Evolutionary conservation across 306 rosid genomes (phyloP).

Genomic region (Sindora glabra): DNA sequence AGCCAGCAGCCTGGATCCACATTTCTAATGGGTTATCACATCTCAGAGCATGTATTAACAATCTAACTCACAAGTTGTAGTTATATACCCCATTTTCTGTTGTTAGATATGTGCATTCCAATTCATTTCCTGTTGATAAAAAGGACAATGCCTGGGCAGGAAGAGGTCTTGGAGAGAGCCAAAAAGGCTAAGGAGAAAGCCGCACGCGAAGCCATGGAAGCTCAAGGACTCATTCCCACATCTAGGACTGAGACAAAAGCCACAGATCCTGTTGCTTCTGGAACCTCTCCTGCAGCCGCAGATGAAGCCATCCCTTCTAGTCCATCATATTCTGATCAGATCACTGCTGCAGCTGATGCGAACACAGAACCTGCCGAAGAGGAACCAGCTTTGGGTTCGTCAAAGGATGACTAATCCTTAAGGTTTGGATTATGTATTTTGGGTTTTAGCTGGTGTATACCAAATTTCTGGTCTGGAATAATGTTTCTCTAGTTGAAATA

Average conservation of each 20-base stretch:
- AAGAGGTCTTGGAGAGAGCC: constrained; percentile 79
- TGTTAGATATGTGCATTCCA: neutral
- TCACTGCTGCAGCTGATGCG: constrained; percentile 16
- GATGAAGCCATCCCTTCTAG: neutral
- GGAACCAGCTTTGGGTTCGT: constrained; percentile 11
- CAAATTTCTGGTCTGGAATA: neutral
- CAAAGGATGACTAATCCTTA: constrained; percentile 13
- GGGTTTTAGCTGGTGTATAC: neutral
- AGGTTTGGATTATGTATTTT: neutral
- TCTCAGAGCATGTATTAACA: too few relatives aligned
- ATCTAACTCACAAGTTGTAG: too few relatives aligned
- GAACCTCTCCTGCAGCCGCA: constrained; percentile 10
- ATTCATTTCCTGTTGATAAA: neutral
- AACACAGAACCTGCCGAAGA: neutral
- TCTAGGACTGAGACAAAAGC: constrained; percentile 12
- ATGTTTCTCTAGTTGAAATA: neutral
- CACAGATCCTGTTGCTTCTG: constrained; percentile 9
- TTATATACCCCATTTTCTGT: neutral
- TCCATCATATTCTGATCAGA: neutral
- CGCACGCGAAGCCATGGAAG: constrained; percentile 59
- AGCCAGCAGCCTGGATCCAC: too few relatives aligned
- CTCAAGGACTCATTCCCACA: constrained; percentile 37
- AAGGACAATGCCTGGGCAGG: constrained; percentile 44
- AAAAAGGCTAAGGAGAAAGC: constrained; percentile 80
- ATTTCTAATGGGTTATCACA: too few relatives aligned